Evolutionary conservation across 2,329 filamentous ascomycete species (phyloP).

Genomic region (Zymoseptoria pseudotritici): DNA sequence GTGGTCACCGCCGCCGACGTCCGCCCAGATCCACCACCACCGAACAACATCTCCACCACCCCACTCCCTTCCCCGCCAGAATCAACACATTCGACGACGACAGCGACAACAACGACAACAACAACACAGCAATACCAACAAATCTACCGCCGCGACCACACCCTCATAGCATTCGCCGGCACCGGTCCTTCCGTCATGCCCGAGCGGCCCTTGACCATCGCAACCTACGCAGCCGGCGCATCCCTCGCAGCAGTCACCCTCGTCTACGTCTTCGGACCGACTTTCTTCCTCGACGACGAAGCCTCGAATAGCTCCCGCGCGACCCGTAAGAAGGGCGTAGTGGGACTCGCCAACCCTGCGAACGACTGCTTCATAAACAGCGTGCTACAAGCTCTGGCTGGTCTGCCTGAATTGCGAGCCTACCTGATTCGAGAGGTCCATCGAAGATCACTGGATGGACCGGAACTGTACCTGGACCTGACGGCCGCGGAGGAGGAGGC

Average conservation of each 20-base stretch:
- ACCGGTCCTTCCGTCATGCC: constrained; percentile 51
- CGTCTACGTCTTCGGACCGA: constrained; percentile 97
- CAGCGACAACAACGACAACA: not conserved
- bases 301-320: constrained; percentile 49
- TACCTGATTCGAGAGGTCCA: constrained; percentile 92
- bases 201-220: constrained; percentile 73
- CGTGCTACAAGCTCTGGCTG: constrained; percentile 85
- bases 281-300: constrained; percentile 86
- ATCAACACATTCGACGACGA: not conserved
- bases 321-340: constrained; percentile 72
- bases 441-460: constrained; percentile 70
- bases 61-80: not conserved
- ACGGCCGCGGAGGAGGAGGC: constrained; percentile 48
- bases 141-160: constrained; percentile 1
- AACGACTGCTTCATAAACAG: constrained; percentile 87
- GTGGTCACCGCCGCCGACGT: constrained; percentile 9
- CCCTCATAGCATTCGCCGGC: constrained; percentile 25
- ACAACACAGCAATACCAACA: not conserved
- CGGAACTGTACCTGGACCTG: constrained; percentile 63
- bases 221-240: constrained; percentile 89
- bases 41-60: not conserved
- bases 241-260: constrained; percentile 90
- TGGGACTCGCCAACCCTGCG: constrained; percentile 81
- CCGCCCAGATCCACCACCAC: not conserved
- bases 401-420: constrained; percentile 76